phyloP scores from a whole-genome alignment of 75 land plant genomes.

The Cupressus sempervirens region DNA sequence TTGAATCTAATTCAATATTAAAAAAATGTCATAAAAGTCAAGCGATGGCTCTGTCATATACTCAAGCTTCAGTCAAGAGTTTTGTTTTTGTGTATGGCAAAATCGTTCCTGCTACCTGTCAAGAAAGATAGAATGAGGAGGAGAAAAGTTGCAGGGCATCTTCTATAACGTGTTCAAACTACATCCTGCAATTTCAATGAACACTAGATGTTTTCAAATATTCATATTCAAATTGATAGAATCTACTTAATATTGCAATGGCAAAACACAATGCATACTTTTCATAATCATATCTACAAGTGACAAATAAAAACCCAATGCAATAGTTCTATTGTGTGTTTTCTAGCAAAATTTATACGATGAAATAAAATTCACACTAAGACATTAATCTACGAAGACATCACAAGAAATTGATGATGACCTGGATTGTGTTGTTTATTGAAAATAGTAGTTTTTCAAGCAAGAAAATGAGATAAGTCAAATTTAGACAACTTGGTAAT shows the following conservation, averaged over 20 bases:
- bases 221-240: neutral
- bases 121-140: neutral
- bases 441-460: too few relatives aligned
- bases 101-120: neutral
- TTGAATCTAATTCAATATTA: neutral
- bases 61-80: neutral
- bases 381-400: too few relatives aligned
- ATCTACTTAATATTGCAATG: constrained; percentile 45
- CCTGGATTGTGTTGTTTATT: too few relatives aligned
- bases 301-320: too few relatives aligned
- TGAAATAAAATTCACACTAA: too few relatives aligned
- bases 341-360: too few relatives aligned
- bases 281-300: too few relatives aligned
- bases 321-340: too few relatives aligned
- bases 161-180: neutral
- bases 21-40: neutral
- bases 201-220: neutral
- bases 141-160: neutral
- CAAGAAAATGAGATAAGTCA: too few relatives aligned
- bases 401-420: too few relatives aligned
- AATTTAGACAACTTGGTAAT: too few relatives aligned
- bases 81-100: neutral
- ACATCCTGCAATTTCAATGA: neutral
- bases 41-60: neutral
- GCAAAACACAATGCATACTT: too few relatives aligned